A percentile compares a stretch with the other conserved stretches of the same genome.
These are phyloP conservation scores for Datura wrightii DNA, from an alignment of 257 asterid species.

Conservation along the genomic window DNA sequence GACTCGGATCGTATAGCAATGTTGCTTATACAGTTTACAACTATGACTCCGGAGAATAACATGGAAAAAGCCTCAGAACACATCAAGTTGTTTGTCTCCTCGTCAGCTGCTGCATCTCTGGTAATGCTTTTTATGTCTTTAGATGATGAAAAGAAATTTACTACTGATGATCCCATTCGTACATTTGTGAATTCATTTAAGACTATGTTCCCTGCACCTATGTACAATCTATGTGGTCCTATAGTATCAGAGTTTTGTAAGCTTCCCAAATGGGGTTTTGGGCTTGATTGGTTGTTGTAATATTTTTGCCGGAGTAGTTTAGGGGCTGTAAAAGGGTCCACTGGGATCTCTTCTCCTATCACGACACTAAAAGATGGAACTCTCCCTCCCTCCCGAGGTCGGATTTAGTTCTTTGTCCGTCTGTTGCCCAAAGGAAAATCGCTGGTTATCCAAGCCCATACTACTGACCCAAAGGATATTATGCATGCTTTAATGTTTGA, in stretches of 20 bases:
- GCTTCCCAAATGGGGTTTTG: conserved; percentile 50
- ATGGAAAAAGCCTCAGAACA: conserved; percentile 44
- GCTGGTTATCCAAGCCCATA: too few species aligned
- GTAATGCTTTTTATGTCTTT: conserved; percentile 71
- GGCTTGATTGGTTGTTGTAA: conserved; percentile 56
- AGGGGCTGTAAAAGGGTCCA: conserved; percentile 42
- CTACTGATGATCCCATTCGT: conserved; percentile 60
- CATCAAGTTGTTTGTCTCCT: conserved; percentile 59
- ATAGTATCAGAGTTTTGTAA: conserved; percentile 64
- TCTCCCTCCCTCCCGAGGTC: too few species aligned
- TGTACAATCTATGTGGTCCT: conserved; percentile 42
- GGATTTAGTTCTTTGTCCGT: too few species aligned
- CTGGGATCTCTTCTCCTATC: too few species aligned
- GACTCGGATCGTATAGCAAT: neutral
- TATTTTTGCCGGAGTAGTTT: conserved; percentile 48
- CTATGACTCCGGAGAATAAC: neutral
- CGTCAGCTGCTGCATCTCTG: conserved; percentile 63
- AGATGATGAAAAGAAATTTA: conserved; percentile 43
- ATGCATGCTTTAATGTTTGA: too few species aligned
- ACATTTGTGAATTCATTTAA: conserved; percentile 52
- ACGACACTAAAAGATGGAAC: too few species aligned
- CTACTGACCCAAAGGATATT: too few species aligned
- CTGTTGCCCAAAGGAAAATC: too few species aligned
- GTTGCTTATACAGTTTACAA: neutral
- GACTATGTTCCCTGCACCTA: conserved; percentile 38